Evolutionary conservation across 192 early-diverging fungal species (phyloP).

Genomic region (Coemansia sp.): DNA sequence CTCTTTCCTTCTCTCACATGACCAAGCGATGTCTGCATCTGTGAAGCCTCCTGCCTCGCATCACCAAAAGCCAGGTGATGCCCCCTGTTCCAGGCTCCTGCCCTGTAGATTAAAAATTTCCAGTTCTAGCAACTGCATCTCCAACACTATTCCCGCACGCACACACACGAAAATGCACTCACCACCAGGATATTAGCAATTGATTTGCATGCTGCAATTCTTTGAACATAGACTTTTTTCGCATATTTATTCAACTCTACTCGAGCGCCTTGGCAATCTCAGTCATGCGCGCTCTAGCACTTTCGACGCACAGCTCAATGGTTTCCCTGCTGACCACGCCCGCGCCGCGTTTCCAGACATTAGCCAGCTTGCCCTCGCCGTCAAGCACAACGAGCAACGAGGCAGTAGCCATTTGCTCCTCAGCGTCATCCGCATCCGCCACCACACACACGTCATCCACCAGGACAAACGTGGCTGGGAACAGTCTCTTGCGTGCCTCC

Average conservation of each 20-base stretch:
- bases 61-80: no score
- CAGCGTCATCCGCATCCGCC: slow-evolving; percentile 51
- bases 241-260: background rate
- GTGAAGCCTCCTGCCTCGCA: no score
- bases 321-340: slow-evolving; percentile 19
- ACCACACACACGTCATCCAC: slow-evolving; percentile 47
- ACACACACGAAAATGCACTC: no score
- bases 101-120: no score
- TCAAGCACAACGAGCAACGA: slow-evolving; percentile 39
- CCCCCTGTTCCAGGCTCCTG: no score
- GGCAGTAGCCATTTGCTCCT: slow-evolving; percentile 42
- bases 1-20: no score
- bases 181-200: background rate
- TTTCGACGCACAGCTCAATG: slow-evolving; percentile 28
- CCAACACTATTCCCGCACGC: no score
- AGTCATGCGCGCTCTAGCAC: slow-evolving; percentile 16
- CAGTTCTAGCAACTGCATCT: no score
- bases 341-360: slow-evolving; percentile 54
- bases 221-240: background rate
- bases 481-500: slow-evolving; percentile 18
- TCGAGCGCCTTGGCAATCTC: slow-evolving; percentile 7
- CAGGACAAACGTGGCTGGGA: slow-evolving; percentile 41
- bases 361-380: slow-evolving; percentile 19
- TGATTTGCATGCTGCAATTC: background rate
- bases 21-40: no score